Conservation (phyloP, 768 basidiomycete genomes). For the Serpula lacrymans region DNA sequence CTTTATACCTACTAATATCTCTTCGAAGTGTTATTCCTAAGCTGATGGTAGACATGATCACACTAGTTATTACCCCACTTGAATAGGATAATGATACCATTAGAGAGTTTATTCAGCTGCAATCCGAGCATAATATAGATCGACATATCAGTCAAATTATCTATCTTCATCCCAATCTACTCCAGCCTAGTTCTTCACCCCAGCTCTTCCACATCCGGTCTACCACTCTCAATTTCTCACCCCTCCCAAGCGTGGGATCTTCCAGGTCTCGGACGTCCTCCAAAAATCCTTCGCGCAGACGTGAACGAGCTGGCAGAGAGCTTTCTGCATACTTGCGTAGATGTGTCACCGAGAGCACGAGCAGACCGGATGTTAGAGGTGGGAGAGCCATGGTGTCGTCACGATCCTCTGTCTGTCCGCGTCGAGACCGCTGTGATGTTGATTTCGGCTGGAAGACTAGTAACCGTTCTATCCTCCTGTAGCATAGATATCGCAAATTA, state of each 20-base stretch:
- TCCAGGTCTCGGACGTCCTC: constrained; percentile 84
- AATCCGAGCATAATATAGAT: too few relatives aligned
- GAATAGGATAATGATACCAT: too few relatives aligned
- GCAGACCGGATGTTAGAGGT: constrained; percentile 66
- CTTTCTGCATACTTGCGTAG: constrained; percentile 63
- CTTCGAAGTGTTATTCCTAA: too few relatives aligned
- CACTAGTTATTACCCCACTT: too few relatives aligned
- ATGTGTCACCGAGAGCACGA: constrained; percentile 67
- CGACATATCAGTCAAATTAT: too few relatives aligned
- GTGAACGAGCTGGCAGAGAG: constrained; percentile 53
- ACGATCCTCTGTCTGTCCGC: constrained; percentile 4
- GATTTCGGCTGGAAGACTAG: constrained; percentile 47
- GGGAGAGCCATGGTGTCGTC: constrained; percentile 29
- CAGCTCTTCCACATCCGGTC: constrained; percentile 90
- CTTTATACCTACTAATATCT: too few relatives aligned
- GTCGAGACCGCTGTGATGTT: constrained; percentile 11
- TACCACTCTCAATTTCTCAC: constrained; percentile 74
- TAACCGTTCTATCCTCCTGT: constrained; percentile 66
- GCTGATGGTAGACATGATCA: too few relatives aligned
- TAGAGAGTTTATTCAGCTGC: too few relatives aligned
- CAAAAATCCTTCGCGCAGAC: constrained; percentile 74
- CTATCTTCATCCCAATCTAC: too few relatives aligned
- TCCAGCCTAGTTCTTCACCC: constrained; percentile 69
- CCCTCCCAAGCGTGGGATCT: constrained; percentile 60
- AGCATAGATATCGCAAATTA: constrained; percentile 7